Conservation (phyloP, 2,329 filamentous ascomycete genomes). For the Curvularia verruculosa region DNA sequence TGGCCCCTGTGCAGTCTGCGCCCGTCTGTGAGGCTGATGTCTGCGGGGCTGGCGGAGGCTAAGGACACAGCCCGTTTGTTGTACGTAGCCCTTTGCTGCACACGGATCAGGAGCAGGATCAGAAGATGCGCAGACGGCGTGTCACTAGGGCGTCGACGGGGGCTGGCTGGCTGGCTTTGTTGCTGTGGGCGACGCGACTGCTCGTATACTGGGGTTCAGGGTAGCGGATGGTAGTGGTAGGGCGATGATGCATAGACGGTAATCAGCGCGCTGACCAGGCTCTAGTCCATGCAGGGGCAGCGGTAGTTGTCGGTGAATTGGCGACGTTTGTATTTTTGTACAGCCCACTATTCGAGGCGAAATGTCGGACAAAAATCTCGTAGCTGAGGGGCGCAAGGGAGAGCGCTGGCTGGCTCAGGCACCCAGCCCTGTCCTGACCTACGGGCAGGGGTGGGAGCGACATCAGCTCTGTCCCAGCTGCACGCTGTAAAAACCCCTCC, state of each 20-base stretch:
- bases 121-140: not conserved
- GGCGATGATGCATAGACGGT: constrained; percentile 20
- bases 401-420: constrained; percentile 4
- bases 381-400: constrained; percentile 2
- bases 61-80: not conserved
- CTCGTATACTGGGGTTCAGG: not conserved
- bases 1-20: constrained; percentile 9
- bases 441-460: constrained; percentile 16
- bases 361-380: constrained; percentile 12
- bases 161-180: not conserved
- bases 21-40: constrained; percentile 4
- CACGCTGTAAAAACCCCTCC: constrained; percentile 14
- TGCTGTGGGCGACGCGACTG: not conserved
- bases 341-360: constrained; percentile 14
- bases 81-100: not conserved
- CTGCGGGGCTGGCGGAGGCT: constrained; percentile 14
- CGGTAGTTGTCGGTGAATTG: constrained; percentile 12
- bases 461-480: constrained; percentile 19
- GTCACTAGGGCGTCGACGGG: not conserved
- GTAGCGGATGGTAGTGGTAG: not conserved
- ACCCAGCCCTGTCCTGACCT: constrained; percentile 13
- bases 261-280: constrained; percentile 17
- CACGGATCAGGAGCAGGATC: not conserved
- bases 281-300: constrained; percentile 18
- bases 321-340: constrained; percentile 6